Base-by-base conservation (phyloP, 192 early-diverging fungal genomes). In the Lobosporangium transversale region DNA sequence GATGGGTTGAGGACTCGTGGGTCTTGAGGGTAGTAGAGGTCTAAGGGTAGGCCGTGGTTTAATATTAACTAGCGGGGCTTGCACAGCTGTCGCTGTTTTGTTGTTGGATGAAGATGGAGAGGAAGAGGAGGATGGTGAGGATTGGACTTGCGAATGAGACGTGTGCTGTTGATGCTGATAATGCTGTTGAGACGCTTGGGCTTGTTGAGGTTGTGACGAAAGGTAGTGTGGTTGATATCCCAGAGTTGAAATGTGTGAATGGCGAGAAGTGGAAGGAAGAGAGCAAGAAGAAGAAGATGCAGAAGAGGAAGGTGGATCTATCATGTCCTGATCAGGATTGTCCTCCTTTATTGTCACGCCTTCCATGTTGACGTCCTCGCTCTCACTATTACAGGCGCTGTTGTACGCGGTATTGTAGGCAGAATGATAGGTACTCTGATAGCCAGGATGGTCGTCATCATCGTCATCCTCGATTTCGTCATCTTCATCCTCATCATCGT, bases 301-400 rank as follows among this genome's bases (percentile, higher is more conserved):
- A 43, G 50, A 29, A 47, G 70, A 75, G 7, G 64, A 67, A 57
- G 64, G 53, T 44, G 59, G 56, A 0, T 76, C 73, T 1, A 53
- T 45, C 73, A 76, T 76, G 21, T 76, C 73, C 30, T 65, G 61
- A 48, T 74, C 70, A 15, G n/a, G 17, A 35, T 40, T 33, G 42
- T 56, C 73, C 45, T 66, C 62, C 35, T 76, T 76, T 49, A 58
- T 48, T 1, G 73, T 53, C 15, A 61, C 73, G 30, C 59, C 32
- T 17, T 76, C 73, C 73, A 76, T 76, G 26, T 67, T 67, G 32
- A 76, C 73, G 30, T 76, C 73, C 23, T 76, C 73, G 29, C 51
- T 55, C 23, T 75, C 70, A 52, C 64, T 67, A 29, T 76, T 76
- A 48, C 65, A 67, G 9, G 73, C 64, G 45, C 64, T 67, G 48